Evolutionary conservation across 768 basidiomycete species (phyloP), one percentile per base, ranked within the genome.

Genomic region (Mrakia blollopis): DNA sequence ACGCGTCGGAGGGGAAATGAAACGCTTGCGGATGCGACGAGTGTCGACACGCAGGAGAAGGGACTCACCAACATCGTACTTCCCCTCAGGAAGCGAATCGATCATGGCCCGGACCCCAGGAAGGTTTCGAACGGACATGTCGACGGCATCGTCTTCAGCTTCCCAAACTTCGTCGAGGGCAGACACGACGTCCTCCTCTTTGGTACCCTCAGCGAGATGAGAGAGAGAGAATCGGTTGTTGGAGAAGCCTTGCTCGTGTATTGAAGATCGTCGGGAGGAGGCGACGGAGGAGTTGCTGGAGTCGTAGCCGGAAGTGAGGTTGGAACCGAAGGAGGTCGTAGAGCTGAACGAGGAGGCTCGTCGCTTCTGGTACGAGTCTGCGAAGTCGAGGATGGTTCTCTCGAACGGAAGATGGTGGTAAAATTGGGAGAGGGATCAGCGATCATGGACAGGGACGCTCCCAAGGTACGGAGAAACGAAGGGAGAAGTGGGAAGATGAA

Each of bases 91-190:
- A 71, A 92, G 86, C 9, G 89, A 88, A 73, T 86, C 85, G 78
- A 92, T 89, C 85, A 92, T 86, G 77, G 83, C 84, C 81, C 86
- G 85, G 4, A 91, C 91, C 54, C 91, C 90, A 37, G 91, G 91
- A 0, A 92, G 86, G 80, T 91, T 91, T 73, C 86, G 86, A 54
- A 91, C 83, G 44, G 76, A 78, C 79, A 80, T 81, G 80, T 82
- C 84, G 13, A 86, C 81, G 4, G 89, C 88, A 81, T 90, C 89
- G 60, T 87, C 73, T 81, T 88, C 86, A 87, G 88, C 89, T 18
- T 87, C 88, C 60, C 84, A 80, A 44, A 78, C 78, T 35, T 81
- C 74, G 61, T 85, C 83, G 28, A 73, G 21, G 54, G 82, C 71
- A 23, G 85, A 84, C 75, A 85, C 82, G 41, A 83, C 83, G 41